Percentiles rank a stretch among this genome's conserved stretches.
Conservation (phyloP, 495 filamentous ascomycete genomes). For the Glutinoglossum americanum region DNA sequence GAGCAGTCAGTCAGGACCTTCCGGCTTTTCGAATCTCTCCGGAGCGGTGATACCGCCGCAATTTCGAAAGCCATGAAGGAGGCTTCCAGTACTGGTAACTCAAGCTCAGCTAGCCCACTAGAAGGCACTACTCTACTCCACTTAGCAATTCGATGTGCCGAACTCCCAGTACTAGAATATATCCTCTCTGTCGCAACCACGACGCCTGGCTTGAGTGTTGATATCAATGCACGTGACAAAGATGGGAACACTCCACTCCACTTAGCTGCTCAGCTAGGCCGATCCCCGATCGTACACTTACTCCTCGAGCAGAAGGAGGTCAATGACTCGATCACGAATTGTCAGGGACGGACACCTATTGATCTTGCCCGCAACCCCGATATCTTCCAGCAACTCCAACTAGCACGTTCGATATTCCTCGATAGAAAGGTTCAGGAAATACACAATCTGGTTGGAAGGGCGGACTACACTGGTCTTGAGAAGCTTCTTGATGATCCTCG, state of each 20-base stretch:
- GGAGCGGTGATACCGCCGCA: slow-evolving; percentile 73
- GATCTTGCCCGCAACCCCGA: slow-evolving; percentile 80
- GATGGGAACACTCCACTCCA: slow-evolving; percentile 91
- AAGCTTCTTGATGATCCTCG: slow-evolving; percentile 63
- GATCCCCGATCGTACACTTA: slow-evolving; percentile 54
- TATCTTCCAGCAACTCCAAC: slow-evolving; percentile 87
- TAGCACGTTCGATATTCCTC: slow-evolving; percentile 73
- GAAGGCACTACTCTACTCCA: slow-evolving; percentile 80
- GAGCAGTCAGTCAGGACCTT: slow-evolving; percentile 91
- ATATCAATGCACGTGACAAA: slow-evolving; percentile 75
- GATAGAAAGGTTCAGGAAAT: slow-evolving; percentile 68
- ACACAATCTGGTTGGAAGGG: slow-evolving; percentile 46
- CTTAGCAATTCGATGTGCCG: slow-evolving; percentile 90
- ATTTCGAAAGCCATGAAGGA: slow-evolving; percentile 80
- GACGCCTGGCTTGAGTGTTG: slow-evolving; percentile 30
- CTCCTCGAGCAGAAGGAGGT: slow-evolving; percentile 59
- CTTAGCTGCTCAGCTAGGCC: slow-evolving; percentile 62
- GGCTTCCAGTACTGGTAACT: slow-evolving; percentile 14
- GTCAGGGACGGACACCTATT: slow-evolving; percentile 64
- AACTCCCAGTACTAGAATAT: slow-evolving; percentile 87
- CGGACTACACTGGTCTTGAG: slow-evolving; percentile 56
- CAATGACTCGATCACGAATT: slow-evolving; percentile 82
- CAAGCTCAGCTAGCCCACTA: slow-evolving; percentile 20
- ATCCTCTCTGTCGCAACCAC: slow-evolving; percentile 50
- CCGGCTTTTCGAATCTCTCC: slow-evolving; percentile 74